These are phyloP conservation scores for Lolium rigidum DNA, from an alignment of 176 grass and related monocot species.

Conservation along the genomic window DNA sequence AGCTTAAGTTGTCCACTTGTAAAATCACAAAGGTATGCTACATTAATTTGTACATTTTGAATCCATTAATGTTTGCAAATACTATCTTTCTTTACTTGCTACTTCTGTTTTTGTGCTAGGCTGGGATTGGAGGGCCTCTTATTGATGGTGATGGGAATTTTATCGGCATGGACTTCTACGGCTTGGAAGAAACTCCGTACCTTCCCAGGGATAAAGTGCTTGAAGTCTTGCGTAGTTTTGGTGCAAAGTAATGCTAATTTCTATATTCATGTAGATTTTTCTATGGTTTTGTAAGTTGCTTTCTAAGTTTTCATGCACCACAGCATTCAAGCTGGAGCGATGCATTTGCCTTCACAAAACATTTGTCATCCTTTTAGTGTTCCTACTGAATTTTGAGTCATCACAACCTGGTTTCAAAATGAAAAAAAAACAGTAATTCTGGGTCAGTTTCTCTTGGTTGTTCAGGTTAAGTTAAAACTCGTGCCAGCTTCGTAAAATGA, in stretches of 20 bases:
- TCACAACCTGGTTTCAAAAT: neutral
- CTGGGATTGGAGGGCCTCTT: conserved; percentile 18
- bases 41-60: neutral
- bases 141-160: conserved; percentile 1
- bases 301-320: neutral
- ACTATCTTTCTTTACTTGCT: neutral
- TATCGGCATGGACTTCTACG: conserved; percentile 20
- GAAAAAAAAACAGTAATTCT: too few species aligned
- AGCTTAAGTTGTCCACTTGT: conserved; percentile 12
- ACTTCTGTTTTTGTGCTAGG: neutral
- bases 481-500: neutral
- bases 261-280: neutral
- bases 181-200: neutral
- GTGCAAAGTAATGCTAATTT: conserved; percentile 3
- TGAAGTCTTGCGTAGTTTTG: neutral
- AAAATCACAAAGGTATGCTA: neutral
- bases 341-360: neutral
- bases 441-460: neutral
- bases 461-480: neutral
- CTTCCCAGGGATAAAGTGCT: neutral
- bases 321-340: neutral
- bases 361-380: neutral
- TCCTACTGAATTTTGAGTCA: neutral
- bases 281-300: neutral
- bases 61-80: neutral